Evolutionary conservation across 495 filamentous ascomycete genomes (phyloP), one percentile per base, ranked within the genome.

Genomic region (Neurospora tetraspora): DNA sequence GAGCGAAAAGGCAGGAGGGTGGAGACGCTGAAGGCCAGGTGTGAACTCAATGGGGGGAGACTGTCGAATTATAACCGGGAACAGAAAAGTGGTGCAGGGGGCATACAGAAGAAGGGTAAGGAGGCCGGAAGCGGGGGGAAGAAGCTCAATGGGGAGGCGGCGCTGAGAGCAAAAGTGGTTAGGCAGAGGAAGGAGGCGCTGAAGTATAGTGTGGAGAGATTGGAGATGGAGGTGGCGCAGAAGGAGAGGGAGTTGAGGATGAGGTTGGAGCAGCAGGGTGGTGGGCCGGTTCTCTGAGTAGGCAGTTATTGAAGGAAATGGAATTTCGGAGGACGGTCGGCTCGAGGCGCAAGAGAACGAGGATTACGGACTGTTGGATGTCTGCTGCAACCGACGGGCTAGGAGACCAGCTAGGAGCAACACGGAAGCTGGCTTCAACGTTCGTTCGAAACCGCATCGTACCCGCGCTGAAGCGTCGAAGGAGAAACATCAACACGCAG

Each of bases 191-290:
- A 80, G 70, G 84, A 85, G 78, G 83, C 83, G 20, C 75, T 86
- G 47, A 80, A 83, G 78, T 86, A 86, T 71, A 80, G 83, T 42
- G 83, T 86, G 18, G 84, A 86, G 80, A 75, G 85, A 68, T 75
- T 86, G 59, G 85, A 86, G 78, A 73, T 86, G 74, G 84, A 86
- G 78, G 85, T 85, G 61, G 65, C 79, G 75, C 83, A 86, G 81
- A 84, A 83, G 80, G 85, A 86, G 80, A 76, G 84, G 71, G 85
- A 86, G 81, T 69, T 86, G 80, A 70, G 82, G 75, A 79, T 82
- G 75, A 72, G 83, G 78, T 34, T 86, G 72, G 84, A 85, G 45
- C 76, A 78, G 42, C 53, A 65, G 53, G 53, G 53, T 0, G 53
- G 53, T 9, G 53, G 53, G 6, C 27, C 14, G 53, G 53, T 36